These are phyloP conservation scores for Chlamydomonas reinhardtii DNA, from an alignment of 163 green algal species.

Conservation along the genomic window DNA sequence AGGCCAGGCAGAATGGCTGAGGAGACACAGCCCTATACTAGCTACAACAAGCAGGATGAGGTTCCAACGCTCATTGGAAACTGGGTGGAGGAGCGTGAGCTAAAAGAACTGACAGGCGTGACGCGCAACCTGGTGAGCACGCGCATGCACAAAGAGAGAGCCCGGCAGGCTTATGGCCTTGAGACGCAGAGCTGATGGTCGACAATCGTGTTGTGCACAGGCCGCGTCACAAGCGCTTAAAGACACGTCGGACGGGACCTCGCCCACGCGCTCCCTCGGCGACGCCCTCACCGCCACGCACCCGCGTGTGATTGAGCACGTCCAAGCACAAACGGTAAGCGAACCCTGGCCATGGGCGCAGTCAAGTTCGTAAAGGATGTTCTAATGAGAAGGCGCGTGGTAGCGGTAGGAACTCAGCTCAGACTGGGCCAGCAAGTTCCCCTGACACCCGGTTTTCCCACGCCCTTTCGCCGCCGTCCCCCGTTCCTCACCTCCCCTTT, in stretches of 20 bases:
- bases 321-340: not conserved
- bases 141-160: not conserved
- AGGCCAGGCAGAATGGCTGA: constrained; percentile 13
- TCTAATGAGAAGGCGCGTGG: too few species aligned
- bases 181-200: too few species aligned
- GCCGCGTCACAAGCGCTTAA: too few species aligned
- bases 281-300: not conserved
- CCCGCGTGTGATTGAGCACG: not conserved
- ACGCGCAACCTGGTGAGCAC: constrained; percentile 23
- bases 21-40: constrained; percentile 21
- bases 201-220: too few species aligned
- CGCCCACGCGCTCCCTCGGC: not conserved
- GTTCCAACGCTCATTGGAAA: constrained; percentile 32
- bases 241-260: not conserved
- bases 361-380: too few species aligned
- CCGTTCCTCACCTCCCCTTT: too few species aligned
- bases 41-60: constrained; percentile 44
- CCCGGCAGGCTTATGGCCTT: too few species aligned
- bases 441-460: too few species aligned
- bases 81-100: constrained; percentile 34
- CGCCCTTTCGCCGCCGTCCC: too few species aligned
- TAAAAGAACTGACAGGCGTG: constrained; percentile 14
- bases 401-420: too few species aligned
- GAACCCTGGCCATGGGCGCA: not conserved
- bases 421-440: not conserved